Percentiles rank a stretch among this genome's conserved stretches.
phyloP scores from a whole-genome alignment of 2,329 filamentous ascomycete species.

The Apiospora saccharicola region DNA sequence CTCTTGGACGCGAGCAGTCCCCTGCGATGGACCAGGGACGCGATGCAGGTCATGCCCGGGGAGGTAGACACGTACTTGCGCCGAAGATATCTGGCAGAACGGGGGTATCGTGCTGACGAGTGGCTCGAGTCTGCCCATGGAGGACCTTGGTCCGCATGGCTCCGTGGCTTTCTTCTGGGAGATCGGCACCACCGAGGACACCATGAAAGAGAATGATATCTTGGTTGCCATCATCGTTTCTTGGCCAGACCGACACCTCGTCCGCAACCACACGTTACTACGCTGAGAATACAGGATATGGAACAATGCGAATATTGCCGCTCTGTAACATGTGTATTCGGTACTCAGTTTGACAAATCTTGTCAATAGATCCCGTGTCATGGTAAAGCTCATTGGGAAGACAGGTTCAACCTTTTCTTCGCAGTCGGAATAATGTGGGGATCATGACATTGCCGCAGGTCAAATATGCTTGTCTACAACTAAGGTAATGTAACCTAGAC shows the following conservation, averaged over 20 bases:
- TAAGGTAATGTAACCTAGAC: neutral
- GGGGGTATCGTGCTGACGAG: constrained; percentile 73
- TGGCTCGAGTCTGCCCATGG: constrained; percentile 86
- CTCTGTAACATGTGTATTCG: neutral
- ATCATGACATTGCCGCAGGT: neutral
- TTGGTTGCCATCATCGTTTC: neutral
- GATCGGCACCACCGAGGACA: constrained; percentile 49
- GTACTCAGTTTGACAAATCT: neutral
- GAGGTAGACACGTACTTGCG: constrained; percentile 90
- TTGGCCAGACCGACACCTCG: neutral
- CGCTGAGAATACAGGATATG: neutral
- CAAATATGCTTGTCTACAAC: neutral
- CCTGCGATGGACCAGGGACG: constrained; percentile 31
- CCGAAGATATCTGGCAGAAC: constrained; percentile 62
- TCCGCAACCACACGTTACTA: neutral
- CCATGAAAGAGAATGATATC: neutral
- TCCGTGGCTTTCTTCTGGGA: constrained; percentile 74
- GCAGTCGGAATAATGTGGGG: neutral
- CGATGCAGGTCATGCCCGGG: constrained; percentile 72
- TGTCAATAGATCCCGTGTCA: neutral
- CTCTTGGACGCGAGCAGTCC: neutral
- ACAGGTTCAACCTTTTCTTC: neutral
- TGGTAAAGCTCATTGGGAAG: neutral
- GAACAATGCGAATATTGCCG: neutral
- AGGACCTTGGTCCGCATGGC: constrained; percentile 69